These are phyloP conservation scores for Umbelopsis sp. DNA, from an alignment of 192 early-diverging fungal species.

Conservation along the genomic window DNA sequence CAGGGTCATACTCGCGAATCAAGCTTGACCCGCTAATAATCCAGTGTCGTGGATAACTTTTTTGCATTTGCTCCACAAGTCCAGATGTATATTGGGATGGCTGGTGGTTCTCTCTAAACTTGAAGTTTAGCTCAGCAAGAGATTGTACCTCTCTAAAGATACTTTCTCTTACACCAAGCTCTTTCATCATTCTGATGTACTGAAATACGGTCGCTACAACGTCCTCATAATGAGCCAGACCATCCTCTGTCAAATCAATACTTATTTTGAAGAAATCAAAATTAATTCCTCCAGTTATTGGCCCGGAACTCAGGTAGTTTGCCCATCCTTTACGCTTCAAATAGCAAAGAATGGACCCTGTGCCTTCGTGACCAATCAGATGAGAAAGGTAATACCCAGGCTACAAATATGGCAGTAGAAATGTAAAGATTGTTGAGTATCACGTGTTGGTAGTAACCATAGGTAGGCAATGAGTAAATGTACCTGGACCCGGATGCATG, in stretches of 20 bases:
- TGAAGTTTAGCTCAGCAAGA: constrained; percentile 53
- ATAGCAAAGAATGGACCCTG: constrained; percentile 77
- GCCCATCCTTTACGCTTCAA: constrained; percentile 89
- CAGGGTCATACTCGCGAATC: constrained; percentile 62
- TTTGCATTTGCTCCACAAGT: constrained; percentile 77
- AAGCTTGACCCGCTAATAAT: constrained; percentile 68
- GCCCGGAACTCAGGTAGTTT: constrained; percentile 59
- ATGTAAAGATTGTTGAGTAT: background rate
- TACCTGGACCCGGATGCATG: constrained; percentile 48
- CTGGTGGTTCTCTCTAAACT: constrained; percentile 72
- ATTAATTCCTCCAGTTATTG: constrained; percentile 37
- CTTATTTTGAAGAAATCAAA: constrained; percentile 79
- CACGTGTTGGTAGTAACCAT: background rate
- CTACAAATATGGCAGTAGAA: constrained; percentile 32
- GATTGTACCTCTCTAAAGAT: constrained; percentile 80
- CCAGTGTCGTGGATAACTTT: constrained; percentile 65
- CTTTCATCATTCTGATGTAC: constrained; percentile 82
- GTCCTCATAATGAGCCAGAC: constrained; percentile 69
- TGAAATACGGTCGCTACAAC: constrained; percentile 83
- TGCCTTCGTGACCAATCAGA: constrained; percentile 84
- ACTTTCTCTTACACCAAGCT: constrained; percentile 70
- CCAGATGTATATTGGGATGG: constrained; percentile 65
- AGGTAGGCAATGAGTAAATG: background rate
- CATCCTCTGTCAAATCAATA: constrained; percentile 76
- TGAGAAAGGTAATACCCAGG: constrained; percentile 78